Evolutionary conservation across 2,329 filamentous ascomycete genomes (phyloP), one percentile per base, ranked within the genome.

Genomic region (Botrytis fragariae): DNA sequence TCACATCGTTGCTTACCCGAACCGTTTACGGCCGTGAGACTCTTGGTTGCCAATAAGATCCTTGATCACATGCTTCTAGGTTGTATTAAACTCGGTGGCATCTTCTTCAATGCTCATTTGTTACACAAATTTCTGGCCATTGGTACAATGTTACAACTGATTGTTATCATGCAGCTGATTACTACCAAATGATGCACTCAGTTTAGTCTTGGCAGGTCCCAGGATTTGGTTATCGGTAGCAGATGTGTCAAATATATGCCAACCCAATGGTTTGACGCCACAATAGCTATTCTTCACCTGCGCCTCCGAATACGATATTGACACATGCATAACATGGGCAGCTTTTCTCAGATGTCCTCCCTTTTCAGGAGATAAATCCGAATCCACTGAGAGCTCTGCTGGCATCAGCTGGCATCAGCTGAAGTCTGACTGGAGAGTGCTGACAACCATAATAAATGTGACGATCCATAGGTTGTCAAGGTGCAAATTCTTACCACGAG

Each of bases 341-440:
- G n/a, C n/a, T 18, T 75, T 5, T 32, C 59, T 42, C 51, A 69
- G n/a, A 3, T 64, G 18, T 44, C 62, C 18, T 32, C 18, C 62
- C 29, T 45, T 14, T 12, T 32, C 29, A 25, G 69, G 65, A 73
- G 29, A 57, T 74, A 22, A 63, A 73, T 69, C 45, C 72, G 39
- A 29, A 12, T 25, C 22, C 16, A 10, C 39, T 6, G 8, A 39
- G 42, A 42, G 32, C 12, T n/a, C 18, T 32, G 61, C 75, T 76
- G 25, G 75, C 72, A n/a, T 78, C 77, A 1, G 61, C 75, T 76
- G 25, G 75, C 72, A n/a, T 78, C 77, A 1, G 78, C 78, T 70
- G 71, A 67, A 20, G 64, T 61, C n/a, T 79, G 77, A 7, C 72
- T 78, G 29, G 48, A 59, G 3, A 79, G 76, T 61, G 73, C 67